These are phyloP conservation scores for Calonectria honghensis DNA, from an alignment of 2,329 filamentous ascomycete species.

Conservation along the genomic window DNA sequence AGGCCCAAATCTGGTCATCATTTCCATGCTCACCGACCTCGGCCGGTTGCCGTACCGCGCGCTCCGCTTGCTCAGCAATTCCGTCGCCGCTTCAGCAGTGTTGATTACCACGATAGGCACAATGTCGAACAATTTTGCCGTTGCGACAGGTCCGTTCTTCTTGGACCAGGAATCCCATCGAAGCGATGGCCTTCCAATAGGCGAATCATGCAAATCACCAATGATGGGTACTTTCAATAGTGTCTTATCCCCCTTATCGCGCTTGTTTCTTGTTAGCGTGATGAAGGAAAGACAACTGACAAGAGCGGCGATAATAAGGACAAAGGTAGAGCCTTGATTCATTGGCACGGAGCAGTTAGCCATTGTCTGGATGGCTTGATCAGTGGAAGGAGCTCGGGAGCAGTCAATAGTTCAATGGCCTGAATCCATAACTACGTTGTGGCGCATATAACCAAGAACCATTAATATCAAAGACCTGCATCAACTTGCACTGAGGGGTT, in stretches of 20 bases:
- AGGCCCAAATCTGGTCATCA: background rate
- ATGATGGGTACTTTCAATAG: no score
- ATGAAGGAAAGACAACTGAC: no score
- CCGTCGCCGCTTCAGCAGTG: background rate
- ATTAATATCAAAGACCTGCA: background rate
- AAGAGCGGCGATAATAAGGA: no score
- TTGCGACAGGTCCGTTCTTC: background rate
- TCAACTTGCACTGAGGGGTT: background rate
- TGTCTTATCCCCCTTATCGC: no score
- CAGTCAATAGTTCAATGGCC: background rate
- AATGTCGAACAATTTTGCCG: background rate
- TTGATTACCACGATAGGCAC: background rate
- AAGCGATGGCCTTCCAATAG: background rate
- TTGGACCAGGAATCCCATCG: background rate
- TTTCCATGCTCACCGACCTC: background rate
- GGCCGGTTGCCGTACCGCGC: background rate
- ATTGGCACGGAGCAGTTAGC: background rate
- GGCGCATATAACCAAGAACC: background rate
- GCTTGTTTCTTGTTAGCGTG: no score
- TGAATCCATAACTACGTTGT: background rate
- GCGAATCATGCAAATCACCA: no score
- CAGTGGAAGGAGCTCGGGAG: background rate
- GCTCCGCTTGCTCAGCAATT: background rate
- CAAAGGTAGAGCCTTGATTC: background rate
- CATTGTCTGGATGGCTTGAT: background rate